Evolutionary conservation across 305 asterid species (phyloP), one percentile per base, ranked within the genome.

Genomic region (Rubia peregrina): DNA sequence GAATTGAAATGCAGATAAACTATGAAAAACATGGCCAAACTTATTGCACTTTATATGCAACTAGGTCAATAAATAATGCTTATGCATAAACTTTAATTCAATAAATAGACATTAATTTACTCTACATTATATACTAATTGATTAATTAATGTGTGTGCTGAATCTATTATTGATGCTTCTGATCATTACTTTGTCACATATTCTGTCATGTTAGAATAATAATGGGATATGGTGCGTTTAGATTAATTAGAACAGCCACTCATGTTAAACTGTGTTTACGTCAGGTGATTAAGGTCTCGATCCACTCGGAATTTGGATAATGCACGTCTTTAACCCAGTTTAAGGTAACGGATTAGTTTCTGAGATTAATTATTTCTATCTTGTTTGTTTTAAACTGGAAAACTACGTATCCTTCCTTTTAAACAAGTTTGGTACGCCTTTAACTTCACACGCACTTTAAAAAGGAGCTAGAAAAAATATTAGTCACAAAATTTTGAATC

Each of bases 241-340:
- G 66, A 69, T 62, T 67, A 75, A 22, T 75, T 40, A 24, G 69
- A 51, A 66, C 61, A 30, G 38, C 22, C 59, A 64, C 69, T 80
- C 76, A 79, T 72, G 57, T 11, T 75, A 57, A 38, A 53, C 57
- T 67, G n/a, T 68, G 61, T 69, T 75, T 64, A 75, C 75, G 78
- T 69, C 6, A 46, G 57, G 43, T 72, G 64, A 63, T 55, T 19
- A 33, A 72, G 67, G 75, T 41, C 74, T 24, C 61, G 42, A 69
- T 64, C 77, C 75, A 75, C 75, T 75, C 11, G 12, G 30, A 48
- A 41, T 42, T 43, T 30, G 72, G 77, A 79, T 75, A 72, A 79
- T 33, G 11, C 9, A 60, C 65, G 43, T n/a, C 30, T 16, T 43
- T 67, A 57, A 42, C 19, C 5, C 17, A 9, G 16, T 48, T 61